phyloP scores from a whole-genome alignment of 495 filamentous ascomycete genomes.

The Massariosphaeria phaeospora region DNA sequence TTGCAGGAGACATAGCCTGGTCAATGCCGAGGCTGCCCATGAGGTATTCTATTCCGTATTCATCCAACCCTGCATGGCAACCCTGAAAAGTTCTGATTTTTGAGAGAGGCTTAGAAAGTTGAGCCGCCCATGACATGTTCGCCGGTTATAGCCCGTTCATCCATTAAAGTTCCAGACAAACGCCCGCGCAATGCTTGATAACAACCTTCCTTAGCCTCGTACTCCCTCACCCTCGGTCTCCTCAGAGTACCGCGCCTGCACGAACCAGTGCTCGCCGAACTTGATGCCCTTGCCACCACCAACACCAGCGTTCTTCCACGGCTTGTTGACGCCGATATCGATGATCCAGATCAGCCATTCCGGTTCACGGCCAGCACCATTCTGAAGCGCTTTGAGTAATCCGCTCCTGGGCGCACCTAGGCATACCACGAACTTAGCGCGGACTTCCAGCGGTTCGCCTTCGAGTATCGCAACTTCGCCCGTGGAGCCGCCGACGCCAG shows the following conservation, averaged over 20 bases:
- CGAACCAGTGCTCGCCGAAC: conserved; percentile 80
- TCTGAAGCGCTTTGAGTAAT: conserved; percentile 63
- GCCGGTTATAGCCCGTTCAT: background rate
- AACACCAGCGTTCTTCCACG: conserved; percentile 82
- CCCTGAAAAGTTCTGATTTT: too few species aligned
- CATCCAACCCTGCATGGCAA: too few species aligned
- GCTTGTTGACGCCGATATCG: conserved; percentile 78
- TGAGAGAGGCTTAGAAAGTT: too few species aligned
- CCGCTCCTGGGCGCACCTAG: conserved; percentile 82
- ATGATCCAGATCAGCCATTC: conserved; percentile 73
- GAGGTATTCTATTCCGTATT: too few species aligned
- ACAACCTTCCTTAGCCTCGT: background rate
- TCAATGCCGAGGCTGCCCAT: too few species aligned
- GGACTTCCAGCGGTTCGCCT: conserved; percentile 65
- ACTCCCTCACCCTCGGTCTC: background rate
- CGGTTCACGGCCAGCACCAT: conserved; percentile 53
- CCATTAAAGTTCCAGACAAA: background rate
- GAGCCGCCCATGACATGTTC: too few species aligned
- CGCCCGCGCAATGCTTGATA: conserved; percentile 13
- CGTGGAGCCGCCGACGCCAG: conserved; percentile 72
- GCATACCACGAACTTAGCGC: conserved; percentile 70
- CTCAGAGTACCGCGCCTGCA: conserved; percentile 50
- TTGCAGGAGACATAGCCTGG: too few species aligned
- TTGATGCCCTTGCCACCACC: conserved; percentile 73
- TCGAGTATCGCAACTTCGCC: conserved; percentile 60